Base-by-base conservation (phyloP, 768 basidiomycete genomes). In the Tulasnella sp. region DNA sequence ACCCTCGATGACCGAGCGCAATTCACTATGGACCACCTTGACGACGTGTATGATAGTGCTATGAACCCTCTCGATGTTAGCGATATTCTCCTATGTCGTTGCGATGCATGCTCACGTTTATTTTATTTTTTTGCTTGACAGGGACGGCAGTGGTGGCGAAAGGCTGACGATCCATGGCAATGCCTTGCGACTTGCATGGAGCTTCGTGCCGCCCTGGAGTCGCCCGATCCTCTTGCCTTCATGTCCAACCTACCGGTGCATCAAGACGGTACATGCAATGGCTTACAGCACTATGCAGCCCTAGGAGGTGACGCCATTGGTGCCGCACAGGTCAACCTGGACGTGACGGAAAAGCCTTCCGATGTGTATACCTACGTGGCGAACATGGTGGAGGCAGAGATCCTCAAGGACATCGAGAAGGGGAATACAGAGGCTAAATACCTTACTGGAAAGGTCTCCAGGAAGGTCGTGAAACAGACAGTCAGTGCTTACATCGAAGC, bases 381-480 rank as follows among this genome's bases (percentile, higher is more conserved):
- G 17, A 73, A 79, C 64, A 87, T 90, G 79, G 92, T 94, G 52
- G 86, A 95, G 71, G 70, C 76, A 65, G 70, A 77, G 49, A 76
- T 96, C 32, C 71, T 72, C 44, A 71, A 72, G 65, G 88, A 90
- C 60, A 75, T 78, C 4, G 73, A 69, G 60, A 72, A 73, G 7
- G 84, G 80, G 1, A 69, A 78, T 23, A 68, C 73, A 56, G 71
- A 74, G 56, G 95, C 92, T 0, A 62, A 72, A 51, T 64, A 87
- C 64, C 76, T 95, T 26, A 56, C 75, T 43, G 90, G 88, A 30
- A 90, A 89, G 71, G 77, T 99, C 29, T 77, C 89, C 19, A 74
- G 96, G 23, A 98, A 99, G 72, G 85, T 96, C 17, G 95, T 99
- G 65, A 99, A 99, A 76, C 95, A 98, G 75, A 97, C 96, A 23